Conservation (phyloP, 305 asterid genomes). For the Fraxinus latifolia region DNA sequence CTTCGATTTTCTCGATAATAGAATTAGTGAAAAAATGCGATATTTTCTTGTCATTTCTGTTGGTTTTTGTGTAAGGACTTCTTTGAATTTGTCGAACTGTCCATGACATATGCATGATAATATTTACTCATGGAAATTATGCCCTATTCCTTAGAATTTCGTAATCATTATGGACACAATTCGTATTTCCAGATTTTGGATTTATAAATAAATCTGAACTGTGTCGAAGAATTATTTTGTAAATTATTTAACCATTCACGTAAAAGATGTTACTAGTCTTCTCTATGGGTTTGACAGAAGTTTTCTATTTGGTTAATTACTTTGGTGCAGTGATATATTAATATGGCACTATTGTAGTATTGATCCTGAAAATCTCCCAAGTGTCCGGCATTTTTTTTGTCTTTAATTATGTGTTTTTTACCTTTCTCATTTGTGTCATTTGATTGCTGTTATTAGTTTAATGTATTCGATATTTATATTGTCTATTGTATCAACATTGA, state of each 20-base stretch:
- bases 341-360: background rate
- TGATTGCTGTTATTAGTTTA: background rate
- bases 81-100: background rate
- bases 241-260: background rate
- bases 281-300: background rate
- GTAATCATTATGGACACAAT: background rate
- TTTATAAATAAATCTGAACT: background rate
- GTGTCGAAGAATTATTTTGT: background rate
- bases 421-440: background rate
- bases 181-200: background rate
- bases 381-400: background rate
- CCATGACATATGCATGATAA: background rate
- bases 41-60: background rate
- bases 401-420: background rate
- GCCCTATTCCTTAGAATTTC: background rate
- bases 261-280: background rate
- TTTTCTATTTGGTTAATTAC: background rate
- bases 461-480: background rate
- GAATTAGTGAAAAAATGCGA: background rate
- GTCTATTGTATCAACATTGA: background rate
- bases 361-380: background rate
- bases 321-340: background rate
- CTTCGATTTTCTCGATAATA: background rate
- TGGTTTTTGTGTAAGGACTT: background rate
- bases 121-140: background rate